A percentile compares a stretch with the other conserved stretches of the same genome.
Conservation (phyloP, 352 stramenopile genomes). For the Phytophthora sansomeana region DNA sequence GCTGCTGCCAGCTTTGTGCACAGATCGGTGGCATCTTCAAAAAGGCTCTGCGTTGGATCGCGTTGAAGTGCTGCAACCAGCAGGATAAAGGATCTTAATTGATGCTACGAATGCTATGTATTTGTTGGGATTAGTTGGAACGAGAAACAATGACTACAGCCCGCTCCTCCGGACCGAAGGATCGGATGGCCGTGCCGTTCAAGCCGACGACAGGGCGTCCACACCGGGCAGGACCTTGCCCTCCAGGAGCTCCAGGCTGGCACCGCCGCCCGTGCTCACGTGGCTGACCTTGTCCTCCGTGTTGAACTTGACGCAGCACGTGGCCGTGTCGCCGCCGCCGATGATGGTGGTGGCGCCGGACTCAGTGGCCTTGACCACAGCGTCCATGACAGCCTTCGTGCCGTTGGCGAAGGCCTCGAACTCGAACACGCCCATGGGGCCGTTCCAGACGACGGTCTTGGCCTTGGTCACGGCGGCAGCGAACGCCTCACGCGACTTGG, state of each 20-base stretch:
- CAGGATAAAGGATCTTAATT: background rate
- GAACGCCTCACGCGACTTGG: constrained; percentile 91
- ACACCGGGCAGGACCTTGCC: constrained; percentile 99
- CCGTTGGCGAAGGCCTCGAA: constrained; percentile 97
- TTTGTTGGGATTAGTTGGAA: constrained; percentile 35
- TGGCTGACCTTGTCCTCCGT: constrained; percentile 92
- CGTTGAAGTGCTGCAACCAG: constrained; percentile 13
- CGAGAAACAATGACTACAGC: constrained; percentile 36
- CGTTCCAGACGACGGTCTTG: constrained; percentile 99
- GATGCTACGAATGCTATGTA: constrained; percentile 29
- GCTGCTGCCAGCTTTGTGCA: constrained; percentile 16
- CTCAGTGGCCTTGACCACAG: constrained; percentile 95
- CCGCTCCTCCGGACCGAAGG: constrained; percentile 31
- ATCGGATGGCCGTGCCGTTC: constrained; percentile 38
- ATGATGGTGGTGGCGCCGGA: constrained; percentile 97
- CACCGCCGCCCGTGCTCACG: constrained; percentile 95
- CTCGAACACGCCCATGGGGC: constrained; percentile 99
- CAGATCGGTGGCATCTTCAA: constrained; percentile 6
- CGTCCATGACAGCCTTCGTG: constrained; percentile 97
- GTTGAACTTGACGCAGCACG: constrained; percentile 89
- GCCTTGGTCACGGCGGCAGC: constrained; percentile 74
- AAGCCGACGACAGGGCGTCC: constrained; percentile 91
- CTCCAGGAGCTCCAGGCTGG: constrained; percentile 97
- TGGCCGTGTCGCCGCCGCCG: constrained; percentile 97
- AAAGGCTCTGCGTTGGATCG: constrained; percentile 19